Percentiles rank a stretch among this genome's conserved stretches.
These are phyloP conservation scores for Pyrenophora tritici-repentis DNA, from an alignment of 2,329 filamentous ascomycete genomes.

Conservation along the genomic window DNA sequence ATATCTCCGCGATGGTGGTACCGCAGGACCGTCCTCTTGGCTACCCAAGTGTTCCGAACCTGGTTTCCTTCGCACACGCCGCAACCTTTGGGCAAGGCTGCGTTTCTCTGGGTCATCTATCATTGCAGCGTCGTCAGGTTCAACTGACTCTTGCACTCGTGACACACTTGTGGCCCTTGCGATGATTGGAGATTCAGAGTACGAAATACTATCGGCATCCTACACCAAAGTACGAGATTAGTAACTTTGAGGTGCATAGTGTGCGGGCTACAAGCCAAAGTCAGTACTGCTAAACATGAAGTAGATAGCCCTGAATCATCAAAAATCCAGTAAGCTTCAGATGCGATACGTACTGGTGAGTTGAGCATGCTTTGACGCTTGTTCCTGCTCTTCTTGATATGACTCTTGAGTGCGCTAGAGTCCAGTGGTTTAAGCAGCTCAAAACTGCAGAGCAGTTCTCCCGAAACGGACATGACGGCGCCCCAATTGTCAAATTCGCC, in stretches of 20 bases:
- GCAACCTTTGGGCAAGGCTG: conserved; percentile 20
- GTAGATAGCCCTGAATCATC: conserved; percentile 31
- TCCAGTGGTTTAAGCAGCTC: conserved; percentile 95
- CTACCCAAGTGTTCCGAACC: conserved; percentile 19
- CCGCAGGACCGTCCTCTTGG: conserved; percentile 12
- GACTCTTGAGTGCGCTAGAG: conserved; percentile 93
- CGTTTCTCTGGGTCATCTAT: conserved; percentile 18
- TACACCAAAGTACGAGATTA: conserved; percentile 41
- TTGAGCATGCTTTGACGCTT: conserved; percentile 94
- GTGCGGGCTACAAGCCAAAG: conserved; percentile 50
- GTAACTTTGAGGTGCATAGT: conserved; percentile 58
- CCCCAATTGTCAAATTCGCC: conserved; percentile 99
- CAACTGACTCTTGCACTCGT: conserved; percentile 15
- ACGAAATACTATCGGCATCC: conserved; percentile 23
- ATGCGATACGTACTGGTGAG: conserved; percentile 77
- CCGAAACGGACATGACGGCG: conserved; percentile 96
- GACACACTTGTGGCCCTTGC: conserved; percentile 7
- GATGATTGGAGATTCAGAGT: conserved; percentile 19
- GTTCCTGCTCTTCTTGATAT: conserved; percentile 97
- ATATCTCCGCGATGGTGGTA: conserved; percentile 3
- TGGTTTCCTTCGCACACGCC: conserved; percentile 22
- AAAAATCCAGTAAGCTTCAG: conserved; percentile 18
- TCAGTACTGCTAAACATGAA: conserved; percentile 39
- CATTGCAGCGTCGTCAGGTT: conserved; percentile 12
- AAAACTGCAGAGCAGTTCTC: conserved; percentile 92